Conservation (phyloP, 208 protist genomes). For the Polymyxa betae region DNA sequence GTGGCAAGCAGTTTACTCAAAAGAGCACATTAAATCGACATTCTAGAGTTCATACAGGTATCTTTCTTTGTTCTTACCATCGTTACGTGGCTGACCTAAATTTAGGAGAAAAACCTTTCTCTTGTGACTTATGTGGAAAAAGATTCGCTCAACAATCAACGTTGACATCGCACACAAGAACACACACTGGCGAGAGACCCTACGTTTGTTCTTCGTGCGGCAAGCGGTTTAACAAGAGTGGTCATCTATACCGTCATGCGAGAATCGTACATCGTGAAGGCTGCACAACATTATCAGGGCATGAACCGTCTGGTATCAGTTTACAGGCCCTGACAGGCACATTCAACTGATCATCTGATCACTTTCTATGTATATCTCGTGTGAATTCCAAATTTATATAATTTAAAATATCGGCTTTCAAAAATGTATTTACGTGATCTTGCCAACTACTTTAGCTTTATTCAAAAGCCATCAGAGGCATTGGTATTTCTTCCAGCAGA, state of each 20-base stretch:
- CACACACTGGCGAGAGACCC: conserved; percentile 22
- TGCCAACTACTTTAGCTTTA: too few species aligned
- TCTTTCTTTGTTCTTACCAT: background rate
- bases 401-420: too few species aligned
- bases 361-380: too few species aligned
- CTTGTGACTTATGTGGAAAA: conserved; percentile 48
- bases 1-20: conserved; percentile 1
- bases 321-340: too few species aligned
- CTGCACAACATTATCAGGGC: too few species aligned
- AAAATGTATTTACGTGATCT: too few species aligned
- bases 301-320: too few species aligned
- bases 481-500: too few species aligned
- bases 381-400: too few species aligned
- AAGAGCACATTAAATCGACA: background rate
- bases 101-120: background rate
- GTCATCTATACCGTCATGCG: background rate
- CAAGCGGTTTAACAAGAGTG: background rate
- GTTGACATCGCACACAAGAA: background rate
- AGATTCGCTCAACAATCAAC: background rate
- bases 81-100: background rate
- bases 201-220: conserved; percentile 2
- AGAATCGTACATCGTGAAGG: background rate
- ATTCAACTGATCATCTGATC: too few species aligned
- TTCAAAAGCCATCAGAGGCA: too few species aligned
- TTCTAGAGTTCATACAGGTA: background rate